phyloP scores from a whole-genome alignment of 345 rosid genomes.

The rapeseed (Brassica napus) region Da-Ae NC_063452.1:49276501-49277000 shows the following conservation, averaged over 20 bases:
- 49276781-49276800: slow-evolving; percentile 97
- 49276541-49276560: slow-evolving; percentile 93
- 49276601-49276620: slow-evolving; percentile 47
- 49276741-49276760: slow-evolving; percentile 20
- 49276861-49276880: slow-evolving; percentile 1
- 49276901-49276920: slow-evolving; percentile 20
- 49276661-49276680: background rate
- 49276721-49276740: slow-evolving; percentile 1
- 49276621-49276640: slow-evolving; percentile 86
- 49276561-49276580: slow-evolving; percentile 75
- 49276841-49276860: slow-evolving; percentile 11
- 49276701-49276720: background rate
- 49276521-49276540: slow-evolving; percentile 82
- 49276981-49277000: slow-evolving; percentile 86
- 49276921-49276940: slow-evolving; percentile 74
- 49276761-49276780: slow-evolving; percentile 97
- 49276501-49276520: slow-evolving; percentile 20
- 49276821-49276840: slow-evolving; percentile 82
- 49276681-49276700: background rate
- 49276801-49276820: slow-evolving; percentile 95
- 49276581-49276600: slow-evolving; percentile 53
- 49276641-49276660: slow-evolving; percentile 52
- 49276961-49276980: slow-evolving; percentile 90
- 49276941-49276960: slow-evolving; percentile 80
- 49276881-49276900: slow-evolving; percentile 12